Conservation (phyloP, 495 filamentous ascomycete genomes). For the Penicillium turbatum region DNA sequence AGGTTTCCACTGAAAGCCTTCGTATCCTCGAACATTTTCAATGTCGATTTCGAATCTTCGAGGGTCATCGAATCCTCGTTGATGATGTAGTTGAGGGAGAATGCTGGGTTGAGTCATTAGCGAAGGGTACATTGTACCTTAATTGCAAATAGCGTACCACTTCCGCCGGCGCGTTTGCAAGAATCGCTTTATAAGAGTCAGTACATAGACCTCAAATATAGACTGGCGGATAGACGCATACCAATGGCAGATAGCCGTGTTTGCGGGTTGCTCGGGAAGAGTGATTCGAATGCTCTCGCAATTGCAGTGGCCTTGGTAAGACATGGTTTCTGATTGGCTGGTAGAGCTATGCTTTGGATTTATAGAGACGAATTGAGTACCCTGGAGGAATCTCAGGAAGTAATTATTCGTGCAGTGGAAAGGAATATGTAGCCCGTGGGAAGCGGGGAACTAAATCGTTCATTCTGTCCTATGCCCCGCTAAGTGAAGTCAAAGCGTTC, state of each 20-base stretch:
- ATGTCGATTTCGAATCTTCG: constrained; percentile 11
- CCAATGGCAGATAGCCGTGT: constrained; percentile 27
- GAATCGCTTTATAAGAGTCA: constrained; percentile 7
- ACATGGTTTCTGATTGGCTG: constrained; percentile 13
- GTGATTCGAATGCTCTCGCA: constrained; percentile 26
- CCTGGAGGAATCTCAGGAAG: too few species aligned
- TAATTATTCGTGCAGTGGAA: too few species aligned
- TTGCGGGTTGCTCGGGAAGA: constrained; percentile 21
- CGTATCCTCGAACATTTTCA: constrained; percentile 18
- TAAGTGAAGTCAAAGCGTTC: too few species aligned
- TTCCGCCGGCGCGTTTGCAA: constrained; percentile 24
- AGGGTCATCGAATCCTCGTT: constrained; percentile 16
- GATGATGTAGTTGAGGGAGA: constrained; percentile 27
- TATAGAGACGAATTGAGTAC: too few species aligned
- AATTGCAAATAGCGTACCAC: constrained; percentile 7
- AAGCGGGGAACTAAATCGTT: too few species aligned
- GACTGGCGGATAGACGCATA: not conserved
- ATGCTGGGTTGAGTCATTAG: constrained; percentile 13
- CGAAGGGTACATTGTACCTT: not conserved
- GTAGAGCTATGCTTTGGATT: not conserved
- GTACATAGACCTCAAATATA: not conserved
- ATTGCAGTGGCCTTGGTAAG: constrained; percentile 30
- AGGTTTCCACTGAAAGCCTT: constrained; percentile 17
- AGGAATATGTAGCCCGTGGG: not conserved
- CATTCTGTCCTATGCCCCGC: too few species aligned